phyloP scores from a whole-genome alignment of 352 stramenopile species.

The Phytophthora europaea region DNA sequence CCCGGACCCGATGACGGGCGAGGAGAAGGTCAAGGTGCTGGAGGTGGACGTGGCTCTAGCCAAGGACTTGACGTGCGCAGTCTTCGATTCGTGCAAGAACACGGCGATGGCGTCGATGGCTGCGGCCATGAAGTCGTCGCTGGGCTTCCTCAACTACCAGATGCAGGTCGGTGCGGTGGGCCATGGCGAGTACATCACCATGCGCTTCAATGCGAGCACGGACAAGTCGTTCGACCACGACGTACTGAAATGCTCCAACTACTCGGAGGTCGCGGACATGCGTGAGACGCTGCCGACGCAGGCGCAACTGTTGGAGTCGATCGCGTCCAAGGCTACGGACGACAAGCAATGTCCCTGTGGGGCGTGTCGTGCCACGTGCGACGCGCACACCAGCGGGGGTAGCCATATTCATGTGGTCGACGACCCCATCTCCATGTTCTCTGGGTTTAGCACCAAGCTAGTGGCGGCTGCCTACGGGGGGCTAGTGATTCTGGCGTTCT shows the following conservation, averaged over 20 bases:
- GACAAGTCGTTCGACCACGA: constrained; percentile 61
- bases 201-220: constrained; percentile 68
- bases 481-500: constrained; percentile 46
- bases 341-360: constrained; percentile 84
- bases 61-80: constrained; percentile 73
- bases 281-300: constrained; percentile 65
- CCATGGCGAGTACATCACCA: constrained; percentile 89
- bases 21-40: constrained; percentile 82
- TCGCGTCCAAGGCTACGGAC: constrained; percentile 51
- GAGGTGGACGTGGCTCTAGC: constrained; percentile 82
- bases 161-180: constrained; percentile 89
- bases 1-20: constrained; percentile 77
- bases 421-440: constrained; percentile 76
- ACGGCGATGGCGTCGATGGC: constrained; percentile 81
- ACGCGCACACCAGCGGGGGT: constrained; percentile 47
- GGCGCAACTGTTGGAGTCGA: constrained; percentile 74
- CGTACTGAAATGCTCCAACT: constrained; percentile 82
- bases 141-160: constrained; percentile 92
- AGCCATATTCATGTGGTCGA: constrained; percentile 62
- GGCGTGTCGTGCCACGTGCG: constrained; percentile 74
- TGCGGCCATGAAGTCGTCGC: constrained; percentile 82
- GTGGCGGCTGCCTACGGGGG: constrained; percentile 70
- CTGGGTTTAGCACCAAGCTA: constrained; percentile 72
- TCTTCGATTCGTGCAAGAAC: constrained; percentile 91
- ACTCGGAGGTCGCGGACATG: constrained; percentile 60